Percentiles rank a stretch among this genome's conserved stretches.
Conservation (phyloP, 805 yeast species). For the Metschnikowia drakensbergensis region DNA sequence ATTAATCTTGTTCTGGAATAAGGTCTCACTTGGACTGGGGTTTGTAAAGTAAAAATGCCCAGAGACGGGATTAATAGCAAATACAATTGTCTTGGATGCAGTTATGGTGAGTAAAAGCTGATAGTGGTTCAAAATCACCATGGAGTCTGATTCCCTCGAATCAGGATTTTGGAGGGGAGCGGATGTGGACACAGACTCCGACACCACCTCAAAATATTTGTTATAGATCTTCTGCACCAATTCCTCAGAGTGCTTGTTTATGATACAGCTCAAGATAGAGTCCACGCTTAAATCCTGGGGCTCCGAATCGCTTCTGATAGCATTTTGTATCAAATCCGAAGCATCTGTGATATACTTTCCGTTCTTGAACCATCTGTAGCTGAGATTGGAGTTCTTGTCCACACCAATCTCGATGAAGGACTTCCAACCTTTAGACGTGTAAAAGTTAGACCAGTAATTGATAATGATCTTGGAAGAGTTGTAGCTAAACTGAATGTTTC, state of each 20-base stretch:
- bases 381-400: constrained; percentile 43
- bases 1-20: constrained; percentile 31
- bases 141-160: constrained; percentile 11
- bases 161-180: not conserved
- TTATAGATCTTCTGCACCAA: constrained; percentile 25
- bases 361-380: constrained; percentile 61
- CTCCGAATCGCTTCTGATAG: constrained; percentile 14
- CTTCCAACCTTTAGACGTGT: constrained; percentile 42
- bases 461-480: constrained; percentile 52
- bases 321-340: constrained; percentile 10
- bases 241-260: constrained; percentile 37
- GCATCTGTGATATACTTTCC: constrained; percentile 32
- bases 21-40: constrained; percentile 36
- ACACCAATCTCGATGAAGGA: constrained; percentile 62
- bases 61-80: constrained; percentile 39
- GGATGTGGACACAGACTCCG: not conserved
- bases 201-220: constrained; percentile 13
- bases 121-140: constrained; percentile 26
- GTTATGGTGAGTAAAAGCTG: constrained; percentile 34
- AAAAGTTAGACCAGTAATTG: constrained; percentile 57
- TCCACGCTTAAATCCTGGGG: constrained; percentile 35
- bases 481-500: constrained; percentile 55
- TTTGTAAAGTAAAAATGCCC: constrained; percentile 40
- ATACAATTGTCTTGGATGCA: constrained; percentile 28
- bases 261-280: constrained; percentile 30